A percentile compares a stretch with the other conserved stretches of the same genome.
phyloP scores from a whole-genome alignment of 2,329 filamentous ascomycete species.

The Hirsutella thompsonii region DNA sequence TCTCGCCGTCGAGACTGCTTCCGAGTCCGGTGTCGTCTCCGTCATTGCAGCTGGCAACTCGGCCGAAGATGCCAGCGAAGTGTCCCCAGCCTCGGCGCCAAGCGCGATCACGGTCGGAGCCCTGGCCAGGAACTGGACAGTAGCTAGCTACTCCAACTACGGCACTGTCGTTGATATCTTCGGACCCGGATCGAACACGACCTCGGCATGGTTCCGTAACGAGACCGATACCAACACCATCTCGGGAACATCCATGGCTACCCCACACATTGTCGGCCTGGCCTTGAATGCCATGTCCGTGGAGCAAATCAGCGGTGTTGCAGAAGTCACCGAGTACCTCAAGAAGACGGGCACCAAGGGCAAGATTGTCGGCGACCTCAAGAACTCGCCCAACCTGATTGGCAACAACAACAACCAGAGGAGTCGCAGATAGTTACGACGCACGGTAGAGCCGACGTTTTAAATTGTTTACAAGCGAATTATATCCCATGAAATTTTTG shows the following conservation, averaged over 20 bases:
- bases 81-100: conserved; percentile 18
- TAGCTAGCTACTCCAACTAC: conserved; percentile 37
- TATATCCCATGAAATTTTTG: too few relatives aligned
- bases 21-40: conserved; percentile 32
- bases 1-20: conserved; percentile 31
- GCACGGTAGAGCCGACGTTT: too few relatives aligned
- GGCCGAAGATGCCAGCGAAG: conserved; percentile 12
- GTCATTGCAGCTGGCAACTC: conserved; percentile 44
- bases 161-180: conserved; percentile 36
- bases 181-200: conserved; percentile 32
- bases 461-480: too few relatives aligned
- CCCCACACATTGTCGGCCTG: conserved; percentile 47
- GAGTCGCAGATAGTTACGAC: background rate
- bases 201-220: conserved; percentile 34
- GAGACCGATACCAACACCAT: conserved; percentile 31
- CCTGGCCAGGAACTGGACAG: conserved; percentile 22
- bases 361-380: conserved; percentile 24
- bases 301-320: conserved; percentile 19
- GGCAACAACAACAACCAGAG: conserved; percentile 30
- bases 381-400: conserved; percentile 31
- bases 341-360: conserved; percentile 25
- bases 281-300: conserved; percentile 33
- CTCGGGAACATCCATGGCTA: conserved; percentile 52
- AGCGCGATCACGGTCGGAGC: conserved; percentile 21
- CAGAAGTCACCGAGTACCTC: conserved; percentile 28